Conservation (phyloP, 163 green algal species). For the Prototheca stagnorum region DNA sequence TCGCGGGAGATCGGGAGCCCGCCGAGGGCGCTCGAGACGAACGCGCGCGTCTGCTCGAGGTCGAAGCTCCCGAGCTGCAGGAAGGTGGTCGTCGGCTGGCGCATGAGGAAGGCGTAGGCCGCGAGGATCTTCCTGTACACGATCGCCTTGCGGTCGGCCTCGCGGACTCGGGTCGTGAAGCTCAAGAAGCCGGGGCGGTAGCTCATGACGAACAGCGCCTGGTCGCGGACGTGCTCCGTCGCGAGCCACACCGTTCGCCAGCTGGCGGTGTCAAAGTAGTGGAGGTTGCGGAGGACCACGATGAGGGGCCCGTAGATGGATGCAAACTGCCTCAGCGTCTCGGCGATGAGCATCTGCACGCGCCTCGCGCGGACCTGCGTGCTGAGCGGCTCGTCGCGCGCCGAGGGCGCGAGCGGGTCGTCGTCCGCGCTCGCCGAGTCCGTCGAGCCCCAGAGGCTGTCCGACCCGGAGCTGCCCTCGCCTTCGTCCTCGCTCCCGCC, state of each 20-base stretch:
- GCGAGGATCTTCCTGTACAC: slow-evolving; percentile 20
- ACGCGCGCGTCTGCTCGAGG: slow-evolving; percentile 26
- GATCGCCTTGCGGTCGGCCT: slow-evolving; percentile 16
- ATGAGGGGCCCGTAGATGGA: slow-evolving; percentile 39
- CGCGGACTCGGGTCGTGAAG: neutral
- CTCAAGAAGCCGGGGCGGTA: slow-evolving; percentile 4
- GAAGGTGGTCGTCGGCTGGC: slow-evolving; percentile 22
- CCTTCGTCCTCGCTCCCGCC: neutral
- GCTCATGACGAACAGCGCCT: slow-evolving; percentile 6
- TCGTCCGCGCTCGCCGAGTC: neutral
- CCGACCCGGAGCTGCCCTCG: neutral
- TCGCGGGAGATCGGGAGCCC: slow-evolving; percentile 10
- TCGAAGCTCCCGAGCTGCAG: slow-evolving; percentile 40
- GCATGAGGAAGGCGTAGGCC: slow-evolving; percentile 19
- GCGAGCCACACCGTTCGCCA: slow-evolving; percentile 34
- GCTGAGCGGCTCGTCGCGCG: neutral
- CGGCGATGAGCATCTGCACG: slow-evolving; percentile 26
- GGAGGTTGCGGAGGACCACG: slow-evolving; percentile 57
- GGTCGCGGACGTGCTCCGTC: neutral
- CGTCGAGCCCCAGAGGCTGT: neutral
- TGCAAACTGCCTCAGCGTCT: slow-evolving; percentile 24
- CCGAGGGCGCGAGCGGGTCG: neutral
- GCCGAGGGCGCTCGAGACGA: slow-evolving; percentile 13
- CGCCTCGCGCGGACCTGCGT: slow-evolving; percentile 15
- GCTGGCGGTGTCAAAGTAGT: slow-evolving; percentile 52